Base-by-base conservation (phyloP, 371 early-diverging fungal species). In the Mortierella sp. region DNA sequence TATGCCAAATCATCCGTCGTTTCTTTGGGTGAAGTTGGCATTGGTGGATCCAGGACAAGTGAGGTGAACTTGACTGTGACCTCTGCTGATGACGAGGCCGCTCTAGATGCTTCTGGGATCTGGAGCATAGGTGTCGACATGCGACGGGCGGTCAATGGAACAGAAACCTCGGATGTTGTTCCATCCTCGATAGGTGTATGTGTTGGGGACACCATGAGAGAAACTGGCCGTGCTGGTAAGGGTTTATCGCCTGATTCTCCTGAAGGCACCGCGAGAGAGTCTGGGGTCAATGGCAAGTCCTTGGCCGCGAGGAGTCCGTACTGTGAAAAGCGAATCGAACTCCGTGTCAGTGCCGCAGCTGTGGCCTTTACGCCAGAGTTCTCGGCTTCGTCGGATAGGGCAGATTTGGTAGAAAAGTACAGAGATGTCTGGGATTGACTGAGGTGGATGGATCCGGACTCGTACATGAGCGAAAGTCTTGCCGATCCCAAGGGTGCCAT, bases 321-420 rank as follows among this genome's bases (percentile, higher is more conserved):
- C 40, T 80, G 77, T 24, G 83, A 83, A 31, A 83, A 80, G 1
- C 80, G 80, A 24, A 83, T 79, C 31, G 83, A 83, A 48, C 74
- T 83, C 34, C 83, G 73, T 13, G 74, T 71, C 10, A 43, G 4
- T 61, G 43, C 74, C 13, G 46, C 43, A 73, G 74, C 61, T 51
- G 71, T 44, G 16, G 26, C 34, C 61, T 37, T 43, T n/a, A 57
- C 64, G 8, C 64, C 64, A 24, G 64, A 64, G 37, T 64, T 64
- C 64, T 73, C 80, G 6, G 59, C 43, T 8, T 81, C 81, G 4
- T 72, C 78, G 5, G 78, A 77, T 11, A 74, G 54, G 3, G 46
- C 73, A 1, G 78, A 61, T n/a, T 73, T 71, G 26, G 72, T 64
- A 0, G 82, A 78, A 55, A 57, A 78, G 67, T 75, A 75, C 3